These are phyloP conservation scores for Collybiopsis luxurians DNA, from an alignment of 768 basidiomycete genomes.

Conservation along the genomic window DNA sequence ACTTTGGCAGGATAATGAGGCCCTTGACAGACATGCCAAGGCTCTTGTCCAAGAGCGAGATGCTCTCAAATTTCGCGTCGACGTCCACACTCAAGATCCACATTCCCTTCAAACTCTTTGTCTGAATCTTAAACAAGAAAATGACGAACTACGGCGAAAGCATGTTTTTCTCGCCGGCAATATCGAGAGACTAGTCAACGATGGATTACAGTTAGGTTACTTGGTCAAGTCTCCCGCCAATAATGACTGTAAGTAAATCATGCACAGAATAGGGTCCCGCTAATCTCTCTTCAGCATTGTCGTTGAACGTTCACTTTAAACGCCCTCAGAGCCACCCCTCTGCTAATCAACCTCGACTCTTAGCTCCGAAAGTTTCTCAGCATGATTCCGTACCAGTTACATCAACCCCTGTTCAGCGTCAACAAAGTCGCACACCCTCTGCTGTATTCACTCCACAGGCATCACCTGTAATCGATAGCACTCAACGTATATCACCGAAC, in stretches of 20 bases:
- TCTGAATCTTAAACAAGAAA: not conserved
- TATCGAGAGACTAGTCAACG: not conserved
- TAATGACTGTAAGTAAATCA: not conserved
- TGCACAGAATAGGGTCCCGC: not conserved
- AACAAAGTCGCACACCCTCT: too few species aligned
- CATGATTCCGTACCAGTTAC: too few species aligned
- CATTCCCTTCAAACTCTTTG: not conserved
- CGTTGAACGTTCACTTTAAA: not conserved
- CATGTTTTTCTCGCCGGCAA: not conserved
- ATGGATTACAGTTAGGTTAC: not conserved
- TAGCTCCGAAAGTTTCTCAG: not conserved
- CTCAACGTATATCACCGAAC: too few species aligned
- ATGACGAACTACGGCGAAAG: not conserved
- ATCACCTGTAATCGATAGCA: too few species aligned
- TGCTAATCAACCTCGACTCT: not conserved
- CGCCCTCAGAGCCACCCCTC: not conserved
- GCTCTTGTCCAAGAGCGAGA: not conserved
- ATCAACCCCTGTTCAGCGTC: too few species aligned
- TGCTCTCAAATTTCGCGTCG: not conserved
- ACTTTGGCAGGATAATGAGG: constrained; percentile 4
- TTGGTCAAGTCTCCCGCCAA: not conserved
- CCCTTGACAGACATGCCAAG: not conserved
- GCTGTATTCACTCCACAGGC: too few species aligned
- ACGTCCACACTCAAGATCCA: not conserved
- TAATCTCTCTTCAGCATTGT: not conserved